Percentiles rank a stretch among this genome's conserved stretches.
Conservation (phyloP, 2,329 filamentous ascomycete genomes). For the Exophiala alcalophila region DNA sequence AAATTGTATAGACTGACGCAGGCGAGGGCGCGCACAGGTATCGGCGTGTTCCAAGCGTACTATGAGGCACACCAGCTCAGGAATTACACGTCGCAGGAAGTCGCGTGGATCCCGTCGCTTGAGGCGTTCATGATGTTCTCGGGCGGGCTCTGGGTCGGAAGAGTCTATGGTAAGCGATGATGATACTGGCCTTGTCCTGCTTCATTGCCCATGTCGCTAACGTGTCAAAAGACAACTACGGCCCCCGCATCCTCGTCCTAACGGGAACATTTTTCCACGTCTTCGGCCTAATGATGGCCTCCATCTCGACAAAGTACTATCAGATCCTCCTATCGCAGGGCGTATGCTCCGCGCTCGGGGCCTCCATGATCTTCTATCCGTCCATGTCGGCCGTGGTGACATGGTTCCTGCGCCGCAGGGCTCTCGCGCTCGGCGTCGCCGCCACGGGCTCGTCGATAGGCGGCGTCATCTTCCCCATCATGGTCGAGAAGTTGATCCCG, state of each 20-base stretch:
- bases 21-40: constrained; percentile 27
- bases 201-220: background rate
- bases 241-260: constrained; percentile 55
- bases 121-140: constrained; percentile 45
- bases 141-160: constrained; percentile 30
- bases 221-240: constrained; percentile 52
- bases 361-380: constrained; percentile 51
- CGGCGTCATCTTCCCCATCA: constrained; percentile 61
- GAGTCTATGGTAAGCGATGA: constrained; percentile 23
- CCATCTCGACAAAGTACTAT: constrained; percentile 53
- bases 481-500: constrained; percentile 55
- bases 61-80: constrained; percentile 53
- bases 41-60: constrained; percentile 60
- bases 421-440: constrained; percentile 53
- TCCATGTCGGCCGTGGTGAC: constrained; percentile 35
- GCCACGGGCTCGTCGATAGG: constrained; percentile 55
- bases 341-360: constrained; percentile 52
- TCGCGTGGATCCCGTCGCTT: constrained; percentile 60
- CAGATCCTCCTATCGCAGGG: constrained; percentile 57
- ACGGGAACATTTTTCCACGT: constrained; percentile 54
- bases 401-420: constrained; percentile 46
- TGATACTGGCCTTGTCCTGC: background rate
- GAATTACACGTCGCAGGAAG: constrained; percentile 51
- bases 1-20: too few species aligned
- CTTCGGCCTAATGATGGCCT: constrained; percentile 59